These are phyloP conservation scores for Royoungia palumana DNA, from an alignment of 768 basidiomycete genomes.

Conservation along the genomic window DNA sequence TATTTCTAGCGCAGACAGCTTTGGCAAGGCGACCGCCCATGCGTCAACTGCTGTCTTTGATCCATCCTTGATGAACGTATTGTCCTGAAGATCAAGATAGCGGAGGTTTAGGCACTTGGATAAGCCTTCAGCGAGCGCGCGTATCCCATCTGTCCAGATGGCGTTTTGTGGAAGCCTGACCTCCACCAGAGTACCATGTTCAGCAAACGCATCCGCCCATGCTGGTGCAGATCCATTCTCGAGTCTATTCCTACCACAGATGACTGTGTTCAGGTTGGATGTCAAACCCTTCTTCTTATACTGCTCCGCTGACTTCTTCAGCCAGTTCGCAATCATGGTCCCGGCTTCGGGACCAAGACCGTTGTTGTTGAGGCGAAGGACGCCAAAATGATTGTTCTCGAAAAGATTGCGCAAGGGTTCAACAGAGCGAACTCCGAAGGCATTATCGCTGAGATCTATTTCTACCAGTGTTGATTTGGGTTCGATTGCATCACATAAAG, in stretches of 20 bases:
- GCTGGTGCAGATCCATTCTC: conserved; percentile 82
- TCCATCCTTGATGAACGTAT: conserved; percentile 70
- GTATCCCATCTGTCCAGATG: conserved; percentile 89
- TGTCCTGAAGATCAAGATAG: conserved; percentile 90
- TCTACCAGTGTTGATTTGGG: conserved; percentile 78
- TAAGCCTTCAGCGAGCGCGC: conserved; percentile 72
- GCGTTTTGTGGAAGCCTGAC: conserved; percentile 98
- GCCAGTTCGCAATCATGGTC: conserved; percentile 76
- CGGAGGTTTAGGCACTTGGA: conserved; percentile 61
- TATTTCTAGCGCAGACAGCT: conserved; percentile 69
- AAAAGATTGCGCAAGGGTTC: conserved; percentile 92
- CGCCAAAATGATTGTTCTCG: conserved; percentile 70
- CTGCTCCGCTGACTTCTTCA: conserved; percentile 69
- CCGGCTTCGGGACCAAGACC: conserved; percentile 93
- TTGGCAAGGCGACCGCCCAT: conserved; percentile 61
- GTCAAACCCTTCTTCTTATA: conserved; percentile 61
- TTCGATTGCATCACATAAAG: conserved; percentile 84
- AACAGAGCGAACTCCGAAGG: conserved; percentile 92
- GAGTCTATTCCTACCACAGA: conserved; percentile 95
- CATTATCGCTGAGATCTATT: conserved; percentile 92
- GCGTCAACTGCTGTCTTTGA: conserved; percentile 53
- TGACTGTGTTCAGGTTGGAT: conserved; percentile 73
- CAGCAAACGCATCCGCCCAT: conserved; percentile 88
- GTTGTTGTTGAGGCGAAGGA: conserved; percentile 93
- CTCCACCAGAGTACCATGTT: conserved; percentile 76